Percentiles rank a stretch among this genome's conserved stretches.
Evolutionary conservation across 176 grass and related monocot genomes (phyloP).

Genomic region (Phoenix dactylifera): DNA sequence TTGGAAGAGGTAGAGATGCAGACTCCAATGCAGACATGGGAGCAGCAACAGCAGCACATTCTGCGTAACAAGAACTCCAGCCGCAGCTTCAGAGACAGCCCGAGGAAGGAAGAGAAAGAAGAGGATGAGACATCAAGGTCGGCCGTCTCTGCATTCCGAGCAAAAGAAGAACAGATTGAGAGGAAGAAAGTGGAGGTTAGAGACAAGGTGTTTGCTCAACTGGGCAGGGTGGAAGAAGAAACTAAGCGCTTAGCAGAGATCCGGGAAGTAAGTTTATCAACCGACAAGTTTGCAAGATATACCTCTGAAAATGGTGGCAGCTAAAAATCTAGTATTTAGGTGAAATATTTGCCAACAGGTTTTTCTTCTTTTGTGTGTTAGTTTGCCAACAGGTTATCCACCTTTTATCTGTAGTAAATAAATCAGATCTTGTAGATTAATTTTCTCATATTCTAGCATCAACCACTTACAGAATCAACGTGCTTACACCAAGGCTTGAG

Average conservation of each 20-base stretch:
- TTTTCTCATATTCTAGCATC: too few species aligned
- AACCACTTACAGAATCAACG: too few species aligned
- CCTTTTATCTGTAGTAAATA: too few species aligned
- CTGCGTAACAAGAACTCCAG: slow-evolving; percentile 12
- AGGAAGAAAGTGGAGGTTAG: slow-evolving; percentile 77
- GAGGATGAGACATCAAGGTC: slow-evolving; percentile 54
- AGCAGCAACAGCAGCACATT: slow-evolving; percentile 2
- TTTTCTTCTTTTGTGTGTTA: too few species aligned
- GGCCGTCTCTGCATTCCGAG: slow-evolving; percentile 74
- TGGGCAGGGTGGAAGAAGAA: slow-evolving; percentile 88
- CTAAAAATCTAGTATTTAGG: too few species aligned
- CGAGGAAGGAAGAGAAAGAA: slow-evolving; percentile 20
- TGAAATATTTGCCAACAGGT: too few species aligned
- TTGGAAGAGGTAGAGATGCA: slow-evolving; percentile 34
- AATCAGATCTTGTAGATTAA: too few species aligned
- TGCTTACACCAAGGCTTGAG: too few species aligned
- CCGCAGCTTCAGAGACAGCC: slow-evolving; percentile 14
- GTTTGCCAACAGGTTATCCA: too few species aligned
- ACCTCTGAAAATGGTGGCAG: too few species aligned
- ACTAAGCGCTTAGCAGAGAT: slow-evolving; percentile 76
- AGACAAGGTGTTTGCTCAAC: slow-evolving; percentile 76
- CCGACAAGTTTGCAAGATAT: too few species aligned
- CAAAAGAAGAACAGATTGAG: slow-evolving; percentile 92
- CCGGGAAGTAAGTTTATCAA: slow-evolving; percentile 34
- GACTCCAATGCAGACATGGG: slow-evolving; percentile 24